Evolutionary conservation across 306 rosid species (phyloP), one percentile per base, ranked within the genome.

Genomic region (Sicyos baderoa): DNA sequence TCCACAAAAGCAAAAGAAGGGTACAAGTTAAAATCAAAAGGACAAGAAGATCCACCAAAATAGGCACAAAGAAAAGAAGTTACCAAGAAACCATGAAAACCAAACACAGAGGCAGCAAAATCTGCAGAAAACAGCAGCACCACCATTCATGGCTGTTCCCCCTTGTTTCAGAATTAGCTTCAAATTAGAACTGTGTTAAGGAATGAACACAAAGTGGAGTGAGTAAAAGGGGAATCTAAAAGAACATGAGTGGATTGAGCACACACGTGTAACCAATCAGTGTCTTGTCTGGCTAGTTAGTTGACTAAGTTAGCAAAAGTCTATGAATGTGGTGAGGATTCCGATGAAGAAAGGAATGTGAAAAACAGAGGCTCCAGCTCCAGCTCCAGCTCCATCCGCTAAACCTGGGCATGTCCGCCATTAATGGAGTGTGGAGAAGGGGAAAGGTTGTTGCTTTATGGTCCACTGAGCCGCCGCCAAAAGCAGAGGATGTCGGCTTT

Each of bases 401-500:
- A 27, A 58, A 25, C 14, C 12, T 27, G 64, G 6, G 21, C 13
- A 37, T 61, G 68, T 9, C 7, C 68, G 49, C 49, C 68, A 61
- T 61, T 61, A 35, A 35, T n/a, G 68, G 68, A 17, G 56, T 13
- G 23, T 12, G 0, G 15, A 14, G 11, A 18, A 32, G 68, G 50
- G 68, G 51, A 62, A 18, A 63, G 51, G 69, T 18, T 63, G 1
- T 4, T 40, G 29, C n/a, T 63, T 63, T 42, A 40, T 61, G 50
- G 25, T 5, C 15, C 37, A 65, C 19, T 44, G 40, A 13, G 54
- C 19, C 37, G 63, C 54, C 55, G 59, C 22, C 76, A 77, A 72
- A 77, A 56, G 64, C 70, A 65, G 49, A 22, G 47, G 53, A 67
- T 57, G 69, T 66, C 53, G 35, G 81, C 70, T 56, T 72, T 57